Base-by-base conservation (phyloP, 192 early-diverging fungal species). In the Gonapodya sp. region DNA sequence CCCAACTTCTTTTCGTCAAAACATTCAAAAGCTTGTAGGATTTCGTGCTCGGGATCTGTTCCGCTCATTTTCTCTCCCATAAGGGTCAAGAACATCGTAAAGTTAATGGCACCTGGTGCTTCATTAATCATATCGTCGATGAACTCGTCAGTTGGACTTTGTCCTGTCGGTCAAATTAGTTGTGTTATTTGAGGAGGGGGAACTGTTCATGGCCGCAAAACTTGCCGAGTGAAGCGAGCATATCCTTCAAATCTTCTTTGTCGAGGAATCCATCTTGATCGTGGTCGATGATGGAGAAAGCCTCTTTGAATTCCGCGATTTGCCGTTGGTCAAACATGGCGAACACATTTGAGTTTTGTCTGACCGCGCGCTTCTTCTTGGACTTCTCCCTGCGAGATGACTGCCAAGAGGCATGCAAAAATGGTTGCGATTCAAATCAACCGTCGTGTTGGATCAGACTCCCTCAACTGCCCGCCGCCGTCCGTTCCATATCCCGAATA, bases 271-370 rank as follows among this genome's bases (percentile, higher is more conserved):
- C 95, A 86, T 99, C 96, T 0, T 88, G 89, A 83, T 98, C 94
- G 86, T 96, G 93, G 84, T 97, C 97, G 83, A 98, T 95, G 81
- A 98, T 93, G 30, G 92, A 93, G 87, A 99, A 99, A 36, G 95
- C 95, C 84, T 99, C 96, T 83, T 96, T 97, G 88, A 98, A 96
- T 83, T 98, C 95, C 46, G 92, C 93, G 79, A 99, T 96, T 84
- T 98, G 96, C 80, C 94, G 89, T 80, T 95, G 94, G 85, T 96
- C 95, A 88, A 99, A 99, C 89, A 98, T 96, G 64, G 94, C 95
- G 88, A 99, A 99, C 30, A 97, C 96, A 81, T 97, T 99, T 35
- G 95, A 96, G 89, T 96, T 97, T 81, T 97, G 95, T 78, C 97
- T 92, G 46, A 91, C 93, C 73, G 94, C 92, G 36, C 95, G 92